phyloP scores from a whole-genome alignment of 441 rosid genomes.

The Kokia cookei region DNA sequence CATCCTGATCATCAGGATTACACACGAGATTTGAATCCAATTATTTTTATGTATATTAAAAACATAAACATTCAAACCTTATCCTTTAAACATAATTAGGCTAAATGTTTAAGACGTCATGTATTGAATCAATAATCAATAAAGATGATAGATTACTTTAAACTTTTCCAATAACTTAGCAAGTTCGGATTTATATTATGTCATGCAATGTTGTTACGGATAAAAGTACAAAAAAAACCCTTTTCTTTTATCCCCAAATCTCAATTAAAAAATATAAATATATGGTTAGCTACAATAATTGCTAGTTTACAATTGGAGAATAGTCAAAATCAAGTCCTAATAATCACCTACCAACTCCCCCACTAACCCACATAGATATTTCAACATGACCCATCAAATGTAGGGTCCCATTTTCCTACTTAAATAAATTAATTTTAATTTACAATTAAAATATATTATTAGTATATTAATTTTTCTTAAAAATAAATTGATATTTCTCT shows the following conservation, averaged over 20 bases:
- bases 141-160: too few species aligned
- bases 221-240: not conserved
- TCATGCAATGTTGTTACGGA: not conserved
- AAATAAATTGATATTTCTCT: not conserved
- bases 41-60: not conserved
- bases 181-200: not conserved
- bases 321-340: constrained; percentile 17
- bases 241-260: not conserved
- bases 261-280: not conserved
- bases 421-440: not conserved
- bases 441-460: not conserved
- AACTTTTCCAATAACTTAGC: not conserved
- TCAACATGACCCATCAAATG: constrained; percentile 10
- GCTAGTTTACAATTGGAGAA: constrained; percentile 13
- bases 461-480: not conserved
- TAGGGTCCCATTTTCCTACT: constrained; percentile 11
- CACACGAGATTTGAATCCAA: not conserved
- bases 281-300: not conserved
- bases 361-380: constrained; percentile 25
- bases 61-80: not conserved
- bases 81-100: not conserved
- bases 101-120: not conserved
- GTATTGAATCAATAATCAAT: too few species aligned
- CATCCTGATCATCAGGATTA: too few species aligned
- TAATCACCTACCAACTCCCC: constrained; percentile 17